phyloP scores from a whole-genome alignment of 164 flowering plant genomes.

The Piper longum region DNA sequence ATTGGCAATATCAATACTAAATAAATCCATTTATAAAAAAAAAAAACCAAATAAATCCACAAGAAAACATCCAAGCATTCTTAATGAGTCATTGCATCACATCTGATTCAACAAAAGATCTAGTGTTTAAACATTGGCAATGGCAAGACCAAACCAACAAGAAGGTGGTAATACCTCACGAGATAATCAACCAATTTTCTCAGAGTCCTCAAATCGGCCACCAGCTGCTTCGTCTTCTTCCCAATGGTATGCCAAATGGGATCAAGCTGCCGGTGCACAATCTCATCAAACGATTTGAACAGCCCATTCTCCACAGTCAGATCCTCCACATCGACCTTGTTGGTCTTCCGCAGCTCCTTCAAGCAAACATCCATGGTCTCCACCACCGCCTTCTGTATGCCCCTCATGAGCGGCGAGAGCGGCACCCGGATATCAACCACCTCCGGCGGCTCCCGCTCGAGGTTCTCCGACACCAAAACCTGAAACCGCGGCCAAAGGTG shows the following conservation, averaged over 20 bases:
- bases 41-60: not conserved
- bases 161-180: slow-evolving; percentile 35
- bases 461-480: slow-evolving; percentile 71
- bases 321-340: slow-evolving; percentile 97
- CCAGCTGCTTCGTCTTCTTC: slow-evolving; percentile 89
- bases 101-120: too few relatives aligned
- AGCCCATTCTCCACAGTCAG: slow-evolving; percentile 88
- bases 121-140: not conserved
- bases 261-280: slow-evolving; percentile 79
- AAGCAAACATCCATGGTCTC: slow-evolving; percentile 95
- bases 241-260: slow-evolving; percentile 97
- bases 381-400: slow-evolving; percentile 78
- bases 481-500: slow-evolving; percentile 97
- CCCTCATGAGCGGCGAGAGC: slow-evolving; percentile 32
- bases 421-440: slow-evolving; percentile 78
- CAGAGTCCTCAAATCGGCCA: slow-evolving; percentile 83
- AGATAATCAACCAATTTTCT: slow-evolving; percentile 94
- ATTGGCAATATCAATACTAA: too few relatives aligned
- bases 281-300: slow-evolving; percentile 97
- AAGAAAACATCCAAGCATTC: not conserved
- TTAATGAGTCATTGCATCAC: too few relatives aligned
- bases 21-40: not conserved
- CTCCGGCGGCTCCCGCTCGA: slow-evolving; percentile 65
- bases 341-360: slow-evolving; percentile 95
- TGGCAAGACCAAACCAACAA: not conserved